phyloP scores from a whole-genome alignment of 2,329 filamentous ascomycete species.

The Penicillium sp. region DNA sequence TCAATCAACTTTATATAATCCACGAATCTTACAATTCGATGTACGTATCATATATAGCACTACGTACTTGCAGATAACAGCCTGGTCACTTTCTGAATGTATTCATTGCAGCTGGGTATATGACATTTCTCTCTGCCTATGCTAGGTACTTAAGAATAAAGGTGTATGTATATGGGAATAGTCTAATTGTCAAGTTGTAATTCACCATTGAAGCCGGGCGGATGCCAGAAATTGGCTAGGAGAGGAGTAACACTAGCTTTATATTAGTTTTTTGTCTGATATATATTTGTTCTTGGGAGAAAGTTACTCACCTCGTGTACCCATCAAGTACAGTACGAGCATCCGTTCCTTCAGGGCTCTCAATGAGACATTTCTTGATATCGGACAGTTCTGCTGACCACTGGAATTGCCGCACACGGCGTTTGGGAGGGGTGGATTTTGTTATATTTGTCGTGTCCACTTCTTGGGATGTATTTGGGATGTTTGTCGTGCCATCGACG shows the following conservation, averaged over 20 bases:
- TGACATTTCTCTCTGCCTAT: slow-evolving; percentile 10
- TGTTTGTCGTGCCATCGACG: slow-evolving; percentile 12
- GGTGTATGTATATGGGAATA: not conserved
- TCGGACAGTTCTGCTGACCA: slow-evolving; percentile 82
- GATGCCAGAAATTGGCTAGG: slow-evolving; percentile 84
- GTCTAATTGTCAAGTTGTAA: slow-evolving; percentile 53
- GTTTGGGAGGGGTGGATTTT: not conserved
- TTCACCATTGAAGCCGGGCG: slow-evolving; percentile 60
- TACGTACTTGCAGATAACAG: not conserved
- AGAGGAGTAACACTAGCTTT: slow-evolving; percentile 71
- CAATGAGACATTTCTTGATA: slow-evolving; percentile 76
- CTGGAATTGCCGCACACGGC: slow-evolving; percentile 73
- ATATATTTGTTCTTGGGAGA: not conserved
- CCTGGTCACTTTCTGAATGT: not conserved
- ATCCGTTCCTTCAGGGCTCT: slow-evolving; percentile 73
- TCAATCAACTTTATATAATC: not conserved
- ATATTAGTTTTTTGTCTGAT: not conserved
- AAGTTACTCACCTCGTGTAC: slow-evolving; percentile 62
- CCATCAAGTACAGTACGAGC: slow-evolving; percentile 85
- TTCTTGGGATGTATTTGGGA: slow-evolving; percentile 43
- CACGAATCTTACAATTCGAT: not conserved
- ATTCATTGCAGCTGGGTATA: not conserved
- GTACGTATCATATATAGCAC: not conserved
- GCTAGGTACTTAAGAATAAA: not conserved
- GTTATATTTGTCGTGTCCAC: not conserved